Base-by-base conservation (phyloP, 2,329 filamentous ascomycete species). In the Aspergillus unguis region DNA sequence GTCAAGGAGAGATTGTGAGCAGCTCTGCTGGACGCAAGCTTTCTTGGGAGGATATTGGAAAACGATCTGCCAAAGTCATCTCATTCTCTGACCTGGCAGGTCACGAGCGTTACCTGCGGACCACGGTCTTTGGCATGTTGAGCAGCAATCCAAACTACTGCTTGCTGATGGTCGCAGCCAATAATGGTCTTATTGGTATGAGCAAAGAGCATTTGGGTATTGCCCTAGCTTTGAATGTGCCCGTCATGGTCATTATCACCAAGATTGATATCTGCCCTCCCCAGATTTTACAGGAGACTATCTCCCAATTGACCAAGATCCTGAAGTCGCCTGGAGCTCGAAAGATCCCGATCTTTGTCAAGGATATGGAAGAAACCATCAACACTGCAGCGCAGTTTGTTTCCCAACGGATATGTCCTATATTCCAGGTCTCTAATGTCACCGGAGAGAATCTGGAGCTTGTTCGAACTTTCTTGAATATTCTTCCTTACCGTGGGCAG, bases 211-310 rank as follows among this genome's bases (percentile, higher is more conserved):
- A 99, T 71, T 77, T 99, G 3, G 94, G 94, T 11, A 96, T 99
- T 58, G 92, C 94, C 0, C 77, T 97, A 31, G 92, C 94, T 0
- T 78, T 99, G 47, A 97, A 97, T 65, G 92, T 99, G 8, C 94
- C 94, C 0, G 90, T 99, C 62, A 95, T 99, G 90, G 92, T 97
- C 3, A 86, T 96, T 59, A 85, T 97, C 58, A 99, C 92, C 71
- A 99, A 97, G 77, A 96, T 97, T 59, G 94, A 97, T 69, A 97
- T 97, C 51, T 97, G 94, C 71, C 94, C 94, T 25, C 91, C 92
- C 1, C 88, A 97, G 60, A 96, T 99, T 65, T 78, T 99, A 26
- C 85, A 95, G 73, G 88, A 97, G 76, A 99, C 94, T 25, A 85
- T 97, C 42, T 87, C 85, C 8, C 92, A 97, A 71, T 83, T 99